These are phyloP conservation scores for Beauveria caledonica DNA, from an alignment of 2,329 filamentous ascomycete genomes.

Conservation along the genomic window DNA sequence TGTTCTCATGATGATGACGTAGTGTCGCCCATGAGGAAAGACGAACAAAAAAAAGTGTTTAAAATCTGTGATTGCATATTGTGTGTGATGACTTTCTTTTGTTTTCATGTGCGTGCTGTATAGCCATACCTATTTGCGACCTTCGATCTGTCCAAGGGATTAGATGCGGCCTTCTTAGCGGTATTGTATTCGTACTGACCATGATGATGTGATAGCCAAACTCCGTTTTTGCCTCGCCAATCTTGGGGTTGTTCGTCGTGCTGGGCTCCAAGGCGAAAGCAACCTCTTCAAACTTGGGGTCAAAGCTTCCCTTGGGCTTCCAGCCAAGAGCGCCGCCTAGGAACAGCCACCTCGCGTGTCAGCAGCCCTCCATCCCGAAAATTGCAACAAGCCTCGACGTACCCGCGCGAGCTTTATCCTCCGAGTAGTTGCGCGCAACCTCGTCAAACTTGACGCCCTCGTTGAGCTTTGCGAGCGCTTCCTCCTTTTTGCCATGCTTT, in stretches of 20 bases:
- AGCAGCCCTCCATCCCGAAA: neutral
- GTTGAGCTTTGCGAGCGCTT: constrained; percentile 60
- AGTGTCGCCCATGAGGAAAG: constrained; percentile 30
- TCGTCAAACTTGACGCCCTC: constrained; percentile 65
- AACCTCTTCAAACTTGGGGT: constrained; percentile 62
- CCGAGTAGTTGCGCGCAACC: constrained; percentile 62
- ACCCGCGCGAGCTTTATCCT: constrained; percentile 68
- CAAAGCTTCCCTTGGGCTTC: constrained; percentile 60
- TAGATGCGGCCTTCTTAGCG: neutral
- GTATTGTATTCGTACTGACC: constrained; percentile 35
- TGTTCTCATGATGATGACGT: constrained; percentile 23
- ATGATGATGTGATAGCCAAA: constrained; percentile 78
- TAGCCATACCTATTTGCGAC: constrained; percentile 27
- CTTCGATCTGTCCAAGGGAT: constrained; percentile 22
- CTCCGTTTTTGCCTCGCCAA: constrained; percentile 62
- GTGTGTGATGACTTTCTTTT: constrained; percentile 4
- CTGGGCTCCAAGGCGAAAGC: constrained; percentile 63
- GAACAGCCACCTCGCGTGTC: neutral
- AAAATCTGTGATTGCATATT: constrained; percentile 13
- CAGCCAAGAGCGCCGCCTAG: constrained; percentile 63
- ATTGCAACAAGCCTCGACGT: constrained; percentile 14
- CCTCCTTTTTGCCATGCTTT: constrained; percentile 71
- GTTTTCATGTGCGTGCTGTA: neutral
- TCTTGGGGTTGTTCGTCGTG: constrained; percentile 54
- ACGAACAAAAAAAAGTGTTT: constrained; percentile 29